Percentiles rank a stretch among this genome's conserved stretches.
phyloP scores from a whole-genome alignment of 331 rosid genomes.

The Quercus lobata region DNA sequence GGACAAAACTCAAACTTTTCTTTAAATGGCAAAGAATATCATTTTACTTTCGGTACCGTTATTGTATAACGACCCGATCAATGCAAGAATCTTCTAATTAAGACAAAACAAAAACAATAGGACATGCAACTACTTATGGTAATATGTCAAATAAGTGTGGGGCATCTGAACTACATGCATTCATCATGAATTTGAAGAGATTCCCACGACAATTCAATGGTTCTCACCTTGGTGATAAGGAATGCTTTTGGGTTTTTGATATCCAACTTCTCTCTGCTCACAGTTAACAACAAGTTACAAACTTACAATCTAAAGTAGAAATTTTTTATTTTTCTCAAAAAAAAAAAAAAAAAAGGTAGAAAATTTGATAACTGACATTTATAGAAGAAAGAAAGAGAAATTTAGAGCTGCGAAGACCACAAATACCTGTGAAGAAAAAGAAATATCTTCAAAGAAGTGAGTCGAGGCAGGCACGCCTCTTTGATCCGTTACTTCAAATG shows the following conservation, averaged over 20 bases:
- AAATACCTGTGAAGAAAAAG: slow-evolving; percentile 56
- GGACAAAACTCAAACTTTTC: neutral
- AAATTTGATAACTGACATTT: neutral
- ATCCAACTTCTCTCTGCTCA: slow-evolving; percentile 47
- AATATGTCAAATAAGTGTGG: neutral
- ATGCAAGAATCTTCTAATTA: neutral
- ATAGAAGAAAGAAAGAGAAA: too few relatives aligned
- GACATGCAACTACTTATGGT: neutral
- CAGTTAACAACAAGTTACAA: slow-evolving; percentile 21
- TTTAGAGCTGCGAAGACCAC: neutral
- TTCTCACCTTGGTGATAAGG: slow-evolving; percentile 59
- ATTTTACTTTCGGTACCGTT: neutral
- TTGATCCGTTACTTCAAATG: slow-evolving; percentile 69
- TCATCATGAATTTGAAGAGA: neutral
- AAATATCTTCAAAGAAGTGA: slow-evolving; percentile 49
- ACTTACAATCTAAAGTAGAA: slow-evolving; percentile 5
- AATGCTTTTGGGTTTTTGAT: slow-evolving; percentile 35
- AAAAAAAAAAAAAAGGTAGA: neutral
- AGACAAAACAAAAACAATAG: slow-evolving; percentile 8
- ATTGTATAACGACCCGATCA: slow-evolving; percentile 6
- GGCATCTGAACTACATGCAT: neutral
- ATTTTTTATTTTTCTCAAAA: neutral
- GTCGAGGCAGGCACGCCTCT: slow-evolving; percentile 58
- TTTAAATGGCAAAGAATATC: neutral
- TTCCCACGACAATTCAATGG: neutral